A percentile compares a stretch with the other conserved stretches of the same genome.
These are phyloP conservation scores for Cucurbita argyrosperma DNA, from an alignment of 306 rosid species.

Conservation along the genomic window DNA sequence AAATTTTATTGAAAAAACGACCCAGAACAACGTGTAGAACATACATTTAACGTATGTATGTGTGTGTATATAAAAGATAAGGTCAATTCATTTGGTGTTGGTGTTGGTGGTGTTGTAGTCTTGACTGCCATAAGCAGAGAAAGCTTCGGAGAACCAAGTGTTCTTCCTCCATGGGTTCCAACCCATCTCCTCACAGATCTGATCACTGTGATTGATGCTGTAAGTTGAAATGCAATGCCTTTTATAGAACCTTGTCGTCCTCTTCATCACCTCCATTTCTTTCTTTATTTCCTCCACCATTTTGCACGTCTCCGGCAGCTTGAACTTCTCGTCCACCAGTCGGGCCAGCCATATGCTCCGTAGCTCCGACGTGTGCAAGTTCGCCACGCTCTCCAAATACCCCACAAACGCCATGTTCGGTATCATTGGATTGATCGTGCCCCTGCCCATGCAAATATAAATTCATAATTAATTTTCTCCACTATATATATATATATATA, in stretches of 20 bases:
- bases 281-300: conserved; percentile 27
- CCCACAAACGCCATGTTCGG: conserved; percentile 59
- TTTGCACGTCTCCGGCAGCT: conserved; percentile 32
- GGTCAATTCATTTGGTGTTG: background rate
- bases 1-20: too few species aligned
- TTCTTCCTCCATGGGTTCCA: conserved; percentile 39
- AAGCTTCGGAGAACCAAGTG: conserved; percentile 37
- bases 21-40: too few species aligned
- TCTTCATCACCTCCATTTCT: conserved; percentile 43
- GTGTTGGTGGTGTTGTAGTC: conserved; percentile 13
- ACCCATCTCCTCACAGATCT: conserved; percentile 46
- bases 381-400: conserved; percentile 46
- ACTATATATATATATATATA: too few species aligned
- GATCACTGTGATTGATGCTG: conserved; percentile 56
- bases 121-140: conserved; percentile 42
- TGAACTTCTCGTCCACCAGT: conserved; percentile 31
- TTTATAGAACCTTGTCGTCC: background rate
- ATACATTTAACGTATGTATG: too few species aligned
- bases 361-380: conserved; percentile 42
- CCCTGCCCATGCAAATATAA: background rate
- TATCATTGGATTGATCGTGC: conserved; percentile 42
- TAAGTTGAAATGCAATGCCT: conserved; percentile 55
- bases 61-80: too few species aligned
- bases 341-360: conserved; percentile 43
- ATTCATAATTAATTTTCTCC: too few species aligned